Conservation (phyloP, 345 rosid species). For the Gossypium ekmanianum region DNA sequence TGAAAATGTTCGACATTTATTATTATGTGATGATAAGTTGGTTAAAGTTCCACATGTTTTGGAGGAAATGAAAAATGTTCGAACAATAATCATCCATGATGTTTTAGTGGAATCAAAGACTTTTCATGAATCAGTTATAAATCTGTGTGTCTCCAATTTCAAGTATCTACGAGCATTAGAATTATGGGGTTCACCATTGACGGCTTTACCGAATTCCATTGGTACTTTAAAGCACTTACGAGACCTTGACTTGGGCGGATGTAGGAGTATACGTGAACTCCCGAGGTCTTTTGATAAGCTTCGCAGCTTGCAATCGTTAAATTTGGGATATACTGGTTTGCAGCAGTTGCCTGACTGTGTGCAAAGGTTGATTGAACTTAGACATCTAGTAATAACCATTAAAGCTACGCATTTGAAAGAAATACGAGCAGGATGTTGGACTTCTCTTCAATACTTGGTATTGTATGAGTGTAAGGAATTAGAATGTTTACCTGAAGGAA, state of each 20-base stretch:
- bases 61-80: background rate
- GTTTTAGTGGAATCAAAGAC: accelerated
- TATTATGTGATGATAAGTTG: no score
- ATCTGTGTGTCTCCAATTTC: background rate
- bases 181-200: no score
- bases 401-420: no score
- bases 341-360: background rate
- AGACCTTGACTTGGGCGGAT: background rate
- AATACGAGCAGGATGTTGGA: no score
- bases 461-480: accelerated
- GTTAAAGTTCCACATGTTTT: no score
- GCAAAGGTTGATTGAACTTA: background rate
- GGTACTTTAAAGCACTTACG: background rate
- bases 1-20: no score
- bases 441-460: no score
- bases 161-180: no score
- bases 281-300: background rate
- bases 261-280: background rate
- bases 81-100: background rate
- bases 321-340: background rate
- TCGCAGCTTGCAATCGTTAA: background rate
- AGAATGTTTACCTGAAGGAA: background rate
- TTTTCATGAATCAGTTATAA: no score
- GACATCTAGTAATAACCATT: background rate
- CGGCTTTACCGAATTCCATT: background rate